Conservation (phyloP, 306 rosid genomes). For the Gynostemma pentaphyllum region DNA sequence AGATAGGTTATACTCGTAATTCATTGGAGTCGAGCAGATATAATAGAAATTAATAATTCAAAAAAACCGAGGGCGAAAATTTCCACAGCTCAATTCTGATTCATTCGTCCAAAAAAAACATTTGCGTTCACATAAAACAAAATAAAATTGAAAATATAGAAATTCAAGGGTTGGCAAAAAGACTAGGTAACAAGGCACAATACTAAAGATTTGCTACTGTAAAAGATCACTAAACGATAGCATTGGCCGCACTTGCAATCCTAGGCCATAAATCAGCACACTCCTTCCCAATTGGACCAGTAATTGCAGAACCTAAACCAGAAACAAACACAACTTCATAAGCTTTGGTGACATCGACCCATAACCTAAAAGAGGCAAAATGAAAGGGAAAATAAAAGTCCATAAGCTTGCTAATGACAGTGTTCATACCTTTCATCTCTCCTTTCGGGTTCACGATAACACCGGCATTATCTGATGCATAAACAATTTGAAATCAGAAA, state of each 20-base stretch:
- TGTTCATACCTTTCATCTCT: conserved; percentile 28
- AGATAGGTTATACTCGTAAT: no score
- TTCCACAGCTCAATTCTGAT: no score
- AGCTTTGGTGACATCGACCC: no score
- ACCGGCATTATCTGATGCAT: conserved; percentile 23
- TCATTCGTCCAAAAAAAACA: no score
- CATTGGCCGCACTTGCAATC: conserved; percentile 33
- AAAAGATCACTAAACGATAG: conserved; percentile 15
- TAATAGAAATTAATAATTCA: no score
- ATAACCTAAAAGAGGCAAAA: not conserved
- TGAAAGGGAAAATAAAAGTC: not conserved
- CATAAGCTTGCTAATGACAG: not conserved
- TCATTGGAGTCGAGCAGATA: no score
- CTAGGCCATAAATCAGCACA: conserved; percentile 37
- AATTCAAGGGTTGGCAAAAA: not conserved
- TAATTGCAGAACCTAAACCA: conserved; percentile 24
- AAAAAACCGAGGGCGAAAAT: no score
- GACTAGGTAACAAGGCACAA: not conserved
- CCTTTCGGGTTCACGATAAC: conserved; percentile 33
- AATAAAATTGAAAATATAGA: no score
- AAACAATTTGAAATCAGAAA: not conserved
- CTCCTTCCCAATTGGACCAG: conserved; percentile 33
- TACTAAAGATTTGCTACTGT: not conserved
- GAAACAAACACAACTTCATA: not conserved
- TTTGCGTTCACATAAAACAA: no score